phyloP scores from a whole-genome alignment of 208 protist genomes.

The Lotmaria passim region DNA sequence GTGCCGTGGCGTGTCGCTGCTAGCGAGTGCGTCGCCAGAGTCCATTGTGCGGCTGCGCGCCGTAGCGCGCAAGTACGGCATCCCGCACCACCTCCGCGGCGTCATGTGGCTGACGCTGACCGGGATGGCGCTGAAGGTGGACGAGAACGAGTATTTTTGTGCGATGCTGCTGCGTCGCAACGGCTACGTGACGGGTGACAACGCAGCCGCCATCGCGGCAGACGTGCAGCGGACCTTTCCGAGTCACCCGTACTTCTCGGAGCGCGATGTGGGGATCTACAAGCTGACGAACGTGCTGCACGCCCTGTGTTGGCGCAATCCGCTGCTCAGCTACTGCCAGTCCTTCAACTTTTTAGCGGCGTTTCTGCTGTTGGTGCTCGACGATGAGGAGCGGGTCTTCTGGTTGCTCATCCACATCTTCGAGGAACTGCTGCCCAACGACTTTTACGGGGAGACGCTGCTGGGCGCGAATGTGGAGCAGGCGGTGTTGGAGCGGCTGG shows the following conservation, averaged over 20 bases:
- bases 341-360: conserved; percentile 79
- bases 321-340: conserved; percentile 82
- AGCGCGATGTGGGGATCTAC: conserved; percentile 50
- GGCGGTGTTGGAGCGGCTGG: conserved; percentile 45
- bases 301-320: conserved; percentile 80
- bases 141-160: conserved; percentile 83
- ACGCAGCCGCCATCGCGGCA: conserved; percentile 51
- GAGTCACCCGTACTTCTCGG: conserved; percentile 73
- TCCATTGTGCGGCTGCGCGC: conserved; percentile 43
- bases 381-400: conserved; percentile 73
- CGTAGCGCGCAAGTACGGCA: conserved; percentile 36
- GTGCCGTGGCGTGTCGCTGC: conserved; percentile 56
- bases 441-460: conserved; percentile 69
- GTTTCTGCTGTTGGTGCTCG: conserved; percentile 62
- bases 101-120: conserved; percentile 80
- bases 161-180: conserved; percentile 51
- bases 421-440: conserved; percentile 73
- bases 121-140: conserved; percentile 62
- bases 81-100: conserved; percentile 54
- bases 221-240: conserved; percentile 80
- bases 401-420: conserved; percentile 66
- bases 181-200: conserved; percentile 51
- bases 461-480: conserved; percentile 75
- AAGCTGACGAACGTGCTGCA: conserved; percentile 73
- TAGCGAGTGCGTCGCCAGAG: conserved; percentile 44